Percentiles rank a stretch among this genome's conserved stretches.
Evolutionary conservation across 2,329 filamentous ascomycete species (phyloP).

Genomic region (Malbranchea zuffiana): DNA sequence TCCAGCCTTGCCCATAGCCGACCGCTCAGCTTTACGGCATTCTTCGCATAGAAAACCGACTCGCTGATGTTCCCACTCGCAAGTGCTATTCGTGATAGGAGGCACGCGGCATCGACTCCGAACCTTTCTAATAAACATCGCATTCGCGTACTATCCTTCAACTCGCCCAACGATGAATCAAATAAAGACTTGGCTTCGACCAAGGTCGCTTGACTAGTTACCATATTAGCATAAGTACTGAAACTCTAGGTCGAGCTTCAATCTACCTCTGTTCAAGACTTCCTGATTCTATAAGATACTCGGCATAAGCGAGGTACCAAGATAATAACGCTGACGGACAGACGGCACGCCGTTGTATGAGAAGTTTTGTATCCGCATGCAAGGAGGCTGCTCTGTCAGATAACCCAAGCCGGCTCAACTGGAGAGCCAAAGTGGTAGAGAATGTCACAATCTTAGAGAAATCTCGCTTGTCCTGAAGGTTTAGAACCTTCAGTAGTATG

Average conservation of each 20-base stretch:
- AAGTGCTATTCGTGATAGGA: constrained; percentile 56
- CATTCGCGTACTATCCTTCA: constrained; percentile 28
- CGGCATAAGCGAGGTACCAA: constrained; percentile 61
- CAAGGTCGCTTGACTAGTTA: no score
- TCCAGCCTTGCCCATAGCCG: constrained; percentile 44
- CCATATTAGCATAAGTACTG: no score
- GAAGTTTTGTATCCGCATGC: constrained; percentile 49
- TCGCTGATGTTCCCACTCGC: constrained; percentile 40
- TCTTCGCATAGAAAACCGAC: constrained; percentile 40
- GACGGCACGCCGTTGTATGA: constrained; percentile 31
- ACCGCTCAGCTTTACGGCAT: constrained; percentile 40
- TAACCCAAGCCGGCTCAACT: constrained; percentile 51
- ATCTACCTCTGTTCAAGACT: constrained; percentile 49
- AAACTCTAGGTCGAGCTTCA: no score
- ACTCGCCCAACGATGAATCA: constrained; percentile 24
- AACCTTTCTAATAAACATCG: constrained; percentile 42
- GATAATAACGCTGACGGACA: constrained; percentile 40
- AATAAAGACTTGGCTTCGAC: constrained; percentile 24
- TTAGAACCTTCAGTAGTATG: constrained; percentile 38
- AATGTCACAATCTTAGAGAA: constrained; percentile 32
- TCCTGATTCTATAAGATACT: constrained; percentile 60
- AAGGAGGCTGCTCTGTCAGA: constrained; percentile 46
- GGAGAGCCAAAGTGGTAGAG: constrained; percentile 40
- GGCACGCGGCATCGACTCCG: constrained; percentile 49
- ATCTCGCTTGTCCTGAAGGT: constrained; percentile 32